Base-by-base conservation (phyloP, 257 asterid genomes). In the Jasminum sambac region DNA sequence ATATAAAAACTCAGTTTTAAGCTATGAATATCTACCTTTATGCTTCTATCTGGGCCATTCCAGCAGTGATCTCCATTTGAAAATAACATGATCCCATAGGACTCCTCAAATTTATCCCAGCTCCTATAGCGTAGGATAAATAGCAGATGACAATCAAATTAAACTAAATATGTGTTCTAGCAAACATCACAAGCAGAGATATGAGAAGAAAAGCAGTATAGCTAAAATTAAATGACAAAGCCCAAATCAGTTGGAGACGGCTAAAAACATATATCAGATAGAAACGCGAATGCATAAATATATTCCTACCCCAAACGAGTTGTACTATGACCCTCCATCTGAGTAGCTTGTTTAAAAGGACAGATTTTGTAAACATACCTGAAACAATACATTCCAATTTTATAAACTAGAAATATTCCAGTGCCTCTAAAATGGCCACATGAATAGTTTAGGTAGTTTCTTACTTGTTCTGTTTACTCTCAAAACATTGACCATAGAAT, bases 31-130 rank as follows among this genome's bases (percentile, higher is more conserved):
- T 71, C 40, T 80, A 88, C 99, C 99, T 88, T 94, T 70, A 91
- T 17, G 81, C 96, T 89, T 83, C 99, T 86, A 76, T 91, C 88
- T 40, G 99, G 99, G 52, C 99, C 99, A 81, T 94, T 94, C 99
- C 99, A 94, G 83, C 99, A 94, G 77, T 89, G 84, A 68, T 94
- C 99, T 21, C 99, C 99, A 75, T 84, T 85, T 79, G 67, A 69
- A 81, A 91, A 94, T 69, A 78, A 85, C 96, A 91, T 88, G 67
- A 72, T 67, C 72, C 86, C 79, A 79, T 85, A 88, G 13, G 95
- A 85, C 68, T 91, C 96, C 59, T 89, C 99, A 76, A 91, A 94
- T 78, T 89, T 91, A 62, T 86, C 96, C 99, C 99, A 94, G 81
- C 69, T 86, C 90, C 97, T 94, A 73, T 75, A 77, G 50, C 23